phyloP scores from a whole-genome alignment of 805 yeast species.

The Metschnikowia lachancei region DNA sequence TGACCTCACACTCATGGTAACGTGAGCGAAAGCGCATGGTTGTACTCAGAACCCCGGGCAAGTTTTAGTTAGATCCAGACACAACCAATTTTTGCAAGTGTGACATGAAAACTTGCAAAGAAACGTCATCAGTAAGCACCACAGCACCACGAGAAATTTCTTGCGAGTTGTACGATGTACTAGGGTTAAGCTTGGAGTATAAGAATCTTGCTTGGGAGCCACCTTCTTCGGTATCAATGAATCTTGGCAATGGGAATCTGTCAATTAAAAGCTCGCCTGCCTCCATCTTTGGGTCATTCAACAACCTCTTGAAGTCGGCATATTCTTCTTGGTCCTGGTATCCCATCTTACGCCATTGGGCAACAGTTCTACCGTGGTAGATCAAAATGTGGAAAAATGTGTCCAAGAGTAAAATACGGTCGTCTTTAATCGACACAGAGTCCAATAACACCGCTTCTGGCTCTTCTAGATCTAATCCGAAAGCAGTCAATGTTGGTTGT shows the following conservation, averaged over 20 bases:
- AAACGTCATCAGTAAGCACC: conserved; percentile 94
- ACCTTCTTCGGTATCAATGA: conserved; percentile 96
- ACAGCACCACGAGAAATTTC: conserved; percentile 61
- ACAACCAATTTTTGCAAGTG: conserved; percentile 93
- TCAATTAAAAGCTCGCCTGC: conserved; percentile 90
- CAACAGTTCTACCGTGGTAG: conserved; percentile 91
- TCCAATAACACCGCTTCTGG: conserved; percentile 92
- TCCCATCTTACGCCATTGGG: conserved; percentile 94
- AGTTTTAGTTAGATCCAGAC: conserved; percentile 32
- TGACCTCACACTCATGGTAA: neutral
- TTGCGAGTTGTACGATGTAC: conserved; percentile 71
- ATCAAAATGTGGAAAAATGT: conserved; percentile 96
- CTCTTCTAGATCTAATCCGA: conserved; percentile 63
- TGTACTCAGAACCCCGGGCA: neutral
- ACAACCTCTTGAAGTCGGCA: conserved; percentile 78
- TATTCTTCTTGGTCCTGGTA: conserved; percentile 91
- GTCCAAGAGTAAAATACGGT: conserved; percentile 81
- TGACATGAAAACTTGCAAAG: conserved; percentile 90
- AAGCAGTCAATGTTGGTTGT: conserved; percentile 92
- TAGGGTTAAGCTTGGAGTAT: conserved; percentile 91
- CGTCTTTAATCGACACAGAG: conserved; percentile 87
- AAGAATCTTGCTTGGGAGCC: conserved; percentile 98
- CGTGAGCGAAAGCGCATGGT: neutral
- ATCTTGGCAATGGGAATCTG: conserved; percentile 96
- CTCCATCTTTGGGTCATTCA: conserved; percentile 86